Conservation (phyloP, 2,329 filamentous ascomycete genomes). For the Penicillium capsulatum region DNA sequence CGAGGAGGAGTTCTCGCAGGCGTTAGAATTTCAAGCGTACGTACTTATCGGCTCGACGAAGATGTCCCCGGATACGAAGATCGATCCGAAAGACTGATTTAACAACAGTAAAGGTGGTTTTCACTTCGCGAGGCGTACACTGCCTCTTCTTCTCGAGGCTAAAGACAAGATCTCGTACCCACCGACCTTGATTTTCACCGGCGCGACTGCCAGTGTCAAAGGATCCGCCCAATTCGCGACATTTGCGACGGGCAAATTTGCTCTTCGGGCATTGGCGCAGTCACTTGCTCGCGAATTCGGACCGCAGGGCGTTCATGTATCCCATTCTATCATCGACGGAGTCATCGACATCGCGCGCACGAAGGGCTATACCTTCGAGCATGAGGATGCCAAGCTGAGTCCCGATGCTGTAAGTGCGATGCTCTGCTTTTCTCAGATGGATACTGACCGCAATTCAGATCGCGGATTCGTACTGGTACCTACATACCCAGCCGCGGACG, state of each 20-base stretch:
- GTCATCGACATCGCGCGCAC: slow-evolving; percentile 76
- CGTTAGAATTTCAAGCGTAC: slow-evolving; percentile 50
- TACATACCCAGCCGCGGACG: slow-evolving; percentile 75
- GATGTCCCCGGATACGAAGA: background rate
- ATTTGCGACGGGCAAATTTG: slow-evolving; percentile 79
- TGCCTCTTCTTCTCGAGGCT: slow-evolving; percentile 67
- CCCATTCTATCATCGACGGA: slow-evolving; percentile 78
- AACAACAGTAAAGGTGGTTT: slow-evolving; percentile 58
- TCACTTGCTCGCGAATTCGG: slow-evolving; percentile 78
- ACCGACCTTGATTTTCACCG: slow-evolving; percentile 78
- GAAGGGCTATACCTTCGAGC: slow-evolving; percentile 55
- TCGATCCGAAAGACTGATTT: slow-evolving; percentile 2
- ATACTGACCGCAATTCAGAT: slow-evolving; percentile 54
- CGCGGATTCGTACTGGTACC: slow-evolving; percentile 78
- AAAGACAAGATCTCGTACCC: slow-evolving; percentile 54
- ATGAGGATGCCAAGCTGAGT: slow-evolving; percentile 64
- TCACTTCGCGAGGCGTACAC: slow-evolving; percentile 65
- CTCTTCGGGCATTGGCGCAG: slow-evolving; percentile 67
- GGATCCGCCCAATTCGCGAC: slow-evolving; percentile 64
- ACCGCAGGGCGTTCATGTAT: slow-evolving; percentile 76
- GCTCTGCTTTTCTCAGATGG: slow-evolving; percentile 15
- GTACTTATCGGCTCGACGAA: slow-evolving; percentile 19
- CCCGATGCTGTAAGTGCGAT: slow-evolving; percentile 62
- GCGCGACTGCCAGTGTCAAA: slow-evolving; percentile 74
- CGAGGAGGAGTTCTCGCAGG: slow-evolving; percentile 53